A percentile compares a stretch with the other conserved stretches of the same genome.
Conservation (phyloP, 1,284 basidiomycete genomes). For the Apiotrichum sp. region DNA sequence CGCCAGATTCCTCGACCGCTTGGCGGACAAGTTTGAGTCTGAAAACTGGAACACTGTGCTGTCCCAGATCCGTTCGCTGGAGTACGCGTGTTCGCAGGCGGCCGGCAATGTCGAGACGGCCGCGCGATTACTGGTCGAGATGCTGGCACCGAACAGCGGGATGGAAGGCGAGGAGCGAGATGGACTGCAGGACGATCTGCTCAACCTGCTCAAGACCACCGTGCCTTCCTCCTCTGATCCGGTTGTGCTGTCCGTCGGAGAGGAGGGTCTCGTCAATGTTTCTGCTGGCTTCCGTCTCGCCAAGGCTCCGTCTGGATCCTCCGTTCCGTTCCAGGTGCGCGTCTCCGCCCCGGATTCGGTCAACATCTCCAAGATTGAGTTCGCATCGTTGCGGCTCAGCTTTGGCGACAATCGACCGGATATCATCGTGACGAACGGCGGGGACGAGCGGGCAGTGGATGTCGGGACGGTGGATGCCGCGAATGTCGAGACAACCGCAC, state of each 20-base stretch:
- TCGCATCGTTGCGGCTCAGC: conserved; percentile 27
- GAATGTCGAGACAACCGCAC: neutral
- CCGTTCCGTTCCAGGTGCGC: conserved; percentile 63
- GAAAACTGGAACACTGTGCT: conserved; percentile 72
- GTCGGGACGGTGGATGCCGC: neutral
- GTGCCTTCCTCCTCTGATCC: conserved; percentile 56
- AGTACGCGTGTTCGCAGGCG: conserved; percentile 71
- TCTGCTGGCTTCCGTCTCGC: conserved; percentile 57
- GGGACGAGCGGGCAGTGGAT: conserved; percentile 4
- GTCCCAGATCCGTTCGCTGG: conserved; percentile 62
- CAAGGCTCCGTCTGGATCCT: conserved; percentile 57
- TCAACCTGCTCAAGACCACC: conserved; percentile 65
- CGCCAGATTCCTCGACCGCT: conserved; percentile 85
- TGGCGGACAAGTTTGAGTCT: conserved; percentile 71
- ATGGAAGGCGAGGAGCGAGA: conserved; percentile 31
- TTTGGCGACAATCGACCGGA: conserved; percentile 40
- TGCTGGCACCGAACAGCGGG: conserved; percentile 62
- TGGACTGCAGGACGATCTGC: conserved; percentile 56
- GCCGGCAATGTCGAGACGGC: conserved; percentile 68
- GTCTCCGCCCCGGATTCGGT: conserved; percentile 43
- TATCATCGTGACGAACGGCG: conserved; percentile 13
- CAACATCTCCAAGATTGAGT: conserved; percentile 32
- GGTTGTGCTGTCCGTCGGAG: conserved; percentile 58
- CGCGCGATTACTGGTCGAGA: conserved; percentile 67
- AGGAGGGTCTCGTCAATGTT: neutral